phyloP scores from a whole-genome alignment of 2,329 filamentous ascomycete species.

The Colletotrichum lentis region DNA sequence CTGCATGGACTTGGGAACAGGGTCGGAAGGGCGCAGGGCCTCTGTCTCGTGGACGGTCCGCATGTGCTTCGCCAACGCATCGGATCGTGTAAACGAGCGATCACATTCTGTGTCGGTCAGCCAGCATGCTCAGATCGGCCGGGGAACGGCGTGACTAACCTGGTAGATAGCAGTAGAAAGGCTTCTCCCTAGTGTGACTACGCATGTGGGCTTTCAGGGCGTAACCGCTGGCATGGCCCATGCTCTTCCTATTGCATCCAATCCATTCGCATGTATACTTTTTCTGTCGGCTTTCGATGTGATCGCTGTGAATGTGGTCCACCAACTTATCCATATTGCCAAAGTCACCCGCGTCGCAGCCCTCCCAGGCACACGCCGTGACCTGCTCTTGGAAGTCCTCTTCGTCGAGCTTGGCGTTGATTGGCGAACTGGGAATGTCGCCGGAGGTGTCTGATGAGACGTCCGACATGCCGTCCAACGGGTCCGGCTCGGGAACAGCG shows the following conservation, averaged over 20 bases:
- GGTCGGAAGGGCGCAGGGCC: slow-evolving; percentile 80
- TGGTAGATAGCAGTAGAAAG: slow-evolving; percentile 94
- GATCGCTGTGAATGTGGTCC: slow-evolving; percentile 87
- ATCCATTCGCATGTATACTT: slow-evolving; percentile 99
- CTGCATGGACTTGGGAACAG: slow-evolving; percentile 75
- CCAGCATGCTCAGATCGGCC: neutral
- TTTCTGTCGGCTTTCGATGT: slow-evolving; percentile 92
- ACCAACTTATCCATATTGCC: slow-evolving; percentile 84
- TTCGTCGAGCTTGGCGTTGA: slow-evolving; percentile 73
- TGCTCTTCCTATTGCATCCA: slow-evolving; percentile 86
- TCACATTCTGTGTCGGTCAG: slow-evolving; percentile 78
- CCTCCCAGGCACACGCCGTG: slow-evolving; percentile 80
- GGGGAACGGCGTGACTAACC: slow-evolving; percentile 62
- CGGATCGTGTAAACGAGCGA: slow-evolving; percentile 92
- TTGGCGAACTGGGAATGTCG: slow-evolving; percentile 77
- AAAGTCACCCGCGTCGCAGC: slow-evolving; percentile 74
- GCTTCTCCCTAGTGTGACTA: slow-evolving; percentile 97
- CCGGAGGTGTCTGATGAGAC: slow-evolving; percentile 92
- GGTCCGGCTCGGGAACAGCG: slow-evolving; percentile 54
- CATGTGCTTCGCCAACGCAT: slow-evolving; percentile 98
- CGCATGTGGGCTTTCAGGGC: slow-evolving; percentile 97
- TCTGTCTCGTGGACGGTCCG: slow-evolving; percentile 98
- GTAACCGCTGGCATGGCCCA: slow-evolving; percentile 93
- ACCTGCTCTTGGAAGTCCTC: slow-evolving; percentile 81
- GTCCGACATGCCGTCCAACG: slow-evolving; percentile 69